Base-by-base conservation (phyloP, 2,329 filamentous ascomycete genomes). In the Hirsutella rhossiliensis region DNA sequence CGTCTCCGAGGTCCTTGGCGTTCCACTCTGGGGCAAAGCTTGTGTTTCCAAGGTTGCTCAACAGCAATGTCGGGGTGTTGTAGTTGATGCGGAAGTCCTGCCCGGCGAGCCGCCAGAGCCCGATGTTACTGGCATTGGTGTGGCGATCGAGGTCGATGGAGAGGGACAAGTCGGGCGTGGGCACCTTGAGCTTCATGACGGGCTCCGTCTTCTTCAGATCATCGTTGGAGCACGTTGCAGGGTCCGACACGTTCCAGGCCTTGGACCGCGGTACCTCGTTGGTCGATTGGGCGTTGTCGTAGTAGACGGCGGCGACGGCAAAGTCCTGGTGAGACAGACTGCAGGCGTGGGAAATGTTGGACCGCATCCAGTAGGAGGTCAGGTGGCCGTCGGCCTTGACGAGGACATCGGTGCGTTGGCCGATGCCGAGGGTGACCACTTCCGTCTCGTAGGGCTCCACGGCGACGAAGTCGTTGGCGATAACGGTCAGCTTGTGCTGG, bases 281-380 rank as follows among this genome's bases (percentile, higher is more conserved):
- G 17, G 30, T 23, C 19, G 15, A 17, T 52, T 82, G 65, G 7
- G 76, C 74, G 11, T 67, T 54, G 38, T 81, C 68, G 57, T 86
- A 87, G 62, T 81, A 82, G 42, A 87, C 68, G 9, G 72, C 76
- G 0, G 80, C 83, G 0, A 76, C 55, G 3, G 75, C 79, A 42
- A 70, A 53, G 3, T 69, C 69, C 40, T 76, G 69, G 12, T 62
- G 64, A 2, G 70, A 54, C 2, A 63, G 49, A 2, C 71, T 69
- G 63, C 76, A 78, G 3, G 53, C 48, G 1, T 59, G 62, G 18
- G 59, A 60, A 8, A 79, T 62, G 52, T 71, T 75, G 48, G 71
- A 66, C 38, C 78, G 72, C 66, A 82, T 76, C 74, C 76, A 82
- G 53, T 73, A 78, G 2, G 74, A 62, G 9, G 62, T 60, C 2